Conservation (phyloP, 148 eudicot species). For the Diospyros lotus region DNA sequence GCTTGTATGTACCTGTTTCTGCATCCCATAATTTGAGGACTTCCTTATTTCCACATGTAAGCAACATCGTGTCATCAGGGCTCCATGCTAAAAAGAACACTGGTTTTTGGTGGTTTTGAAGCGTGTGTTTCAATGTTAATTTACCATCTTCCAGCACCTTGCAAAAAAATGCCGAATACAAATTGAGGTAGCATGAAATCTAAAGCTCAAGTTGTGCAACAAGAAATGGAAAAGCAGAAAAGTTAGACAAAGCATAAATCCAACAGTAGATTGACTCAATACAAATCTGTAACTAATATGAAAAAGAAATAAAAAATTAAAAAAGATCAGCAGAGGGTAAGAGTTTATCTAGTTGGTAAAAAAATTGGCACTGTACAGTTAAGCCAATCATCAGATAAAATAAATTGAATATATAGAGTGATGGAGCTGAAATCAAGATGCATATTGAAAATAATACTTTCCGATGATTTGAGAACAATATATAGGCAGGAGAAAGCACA, state of each 20-base stretch:
- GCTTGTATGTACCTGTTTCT: slow-evolving; percentile 77
- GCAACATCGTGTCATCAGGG: slow-evolving; percentile 84
- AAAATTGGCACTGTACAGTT: too few species aligned
- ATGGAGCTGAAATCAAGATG: too few species aligned
- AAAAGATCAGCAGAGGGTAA: too few species aligned
- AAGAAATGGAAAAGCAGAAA: not conserved
- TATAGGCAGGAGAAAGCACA: too few species aligned
- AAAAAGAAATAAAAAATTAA: not conserved
- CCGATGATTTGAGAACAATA: too few species aligned
- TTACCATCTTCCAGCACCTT: slow-evolving; percentile 65
- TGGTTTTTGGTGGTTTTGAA: slow-evolving; percentile 71
- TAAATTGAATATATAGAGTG: too few species aligned
- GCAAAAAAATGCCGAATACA: slow-evolving; percentile 13
- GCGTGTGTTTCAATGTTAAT: slow-evolving; percentile 47
- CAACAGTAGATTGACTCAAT: not conserved
- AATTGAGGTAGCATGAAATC: slow-evolving; percentile 2
- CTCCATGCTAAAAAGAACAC: slow-evolving; percentile 92
- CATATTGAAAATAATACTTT: too few species aligned
- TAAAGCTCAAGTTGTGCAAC: not conserved
- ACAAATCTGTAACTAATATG: not conserved
- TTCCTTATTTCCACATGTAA: slow-evolving; percentile 85
- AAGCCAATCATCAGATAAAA: too few species aligned
- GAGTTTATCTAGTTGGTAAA: too few species aligned
- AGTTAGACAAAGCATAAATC: not conserved
- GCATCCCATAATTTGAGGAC: slow-evolving; percentile 91